Evolutionary conservation across 139 green algal genomes (phyloP), one percentile per base, ranked within the genome.

Genomic region (Trebouxia sp.): DNA sequence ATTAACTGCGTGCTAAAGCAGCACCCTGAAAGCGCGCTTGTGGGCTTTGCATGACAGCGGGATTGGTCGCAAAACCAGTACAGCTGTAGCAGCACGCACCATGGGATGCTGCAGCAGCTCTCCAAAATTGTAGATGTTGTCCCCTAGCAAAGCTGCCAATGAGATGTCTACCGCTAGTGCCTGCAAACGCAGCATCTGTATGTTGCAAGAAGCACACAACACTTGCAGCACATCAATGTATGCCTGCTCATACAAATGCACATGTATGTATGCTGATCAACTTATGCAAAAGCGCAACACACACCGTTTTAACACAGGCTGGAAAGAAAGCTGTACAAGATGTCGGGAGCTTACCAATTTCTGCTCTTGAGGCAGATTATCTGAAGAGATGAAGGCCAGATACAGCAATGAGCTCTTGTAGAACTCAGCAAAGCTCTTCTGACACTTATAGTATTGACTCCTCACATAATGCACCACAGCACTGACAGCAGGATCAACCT

Each of bases 41-140:
- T n/a, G n/a, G n/a, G n/a, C n/a, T n/a, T n/a, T n/a, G n/a, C n/a
- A n/a, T n/a, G n/a, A n/a, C n/a, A n/a, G n/a, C n/a, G n/a, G n/a
- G 20, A 10, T 72, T 72, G n/a, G 15, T 38, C 22, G n/a, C 20
- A 72, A 1, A 72, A 38, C 58, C 37, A n/a, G 26, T 72, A 14
- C 3, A 58, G 2, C 22, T 6, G 50, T 58, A 5, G 56, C n/a
- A 38, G 15, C 11, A 80, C 89, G 84, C 32, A 98, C 87, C 56
- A 99, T 97, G 43, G 97, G 97, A 88, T 99, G 97, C 83, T 94
- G 90, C 66, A 99, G 87, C 72, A 99, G 92, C 92, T 99, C 96
- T 4, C 94, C 97, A 89, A 99, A 99, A 86, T 90, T 96, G 92
- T 98, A 99, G 30, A 99, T 85, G 82, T 93, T 87, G 47, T 99